phyloP scores from a whole-genome alignment of 2,329 filamentous ascomycete species.

The Penicillium polonicum region DNA sequence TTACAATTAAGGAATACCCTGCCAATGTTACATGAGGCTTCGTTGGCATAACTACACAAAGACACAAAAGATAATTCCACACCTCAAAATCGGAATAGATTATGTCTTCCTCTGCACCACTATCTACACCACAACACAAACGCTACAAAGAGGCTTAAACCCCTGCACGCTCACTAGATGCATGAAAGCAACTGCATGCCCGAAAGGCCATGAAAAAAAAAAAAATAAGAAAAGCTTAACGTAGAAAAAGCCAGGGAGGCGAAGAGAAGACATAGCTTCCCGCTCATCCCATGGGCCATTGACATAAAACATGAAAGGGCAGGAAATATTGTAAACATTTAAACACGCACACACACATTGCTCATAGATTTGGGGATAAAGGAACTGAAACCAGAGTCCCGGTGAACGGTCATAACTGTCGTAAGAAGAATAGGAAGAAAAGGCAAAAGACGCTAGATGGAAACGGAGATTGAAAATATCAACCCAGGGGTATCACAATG shows the following conservation, averaged over 20 bases:
- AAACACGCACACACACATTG: conserved; percentile 5
- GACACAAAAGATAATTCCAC: neutral
- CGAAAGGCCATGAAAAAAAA: neutral
- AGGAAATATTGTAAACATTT: conserved; percentile 6
- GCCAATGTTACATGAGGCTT: too few relatives aligned
- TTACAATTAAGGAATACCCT: too few relatives aligned
- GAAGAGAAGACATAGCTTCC: conserved; percentile 8
- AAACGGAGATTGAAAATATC: conserved; percentile 12
- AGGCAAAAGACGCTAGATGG: conserved; percentile 5
- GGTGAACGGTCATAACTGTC: conserved; percentile 4
- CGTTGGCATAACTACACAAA: neutral
- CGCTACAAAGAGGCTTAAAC: neutral
- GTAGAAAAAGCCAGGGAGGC: neutral
- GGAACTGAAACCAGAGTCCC: conserved; percentile 2
- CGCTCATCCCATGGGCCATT: neutral
- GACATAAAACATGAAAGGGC: neutral
- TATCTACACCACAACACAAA: conserved; percentile 3
- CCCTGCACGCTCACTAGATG: neutral
- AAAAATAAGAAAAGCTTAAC: neutral
- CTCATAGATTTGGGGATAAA: conserved; percentile 3
- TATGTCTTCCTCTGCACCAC: neutral
- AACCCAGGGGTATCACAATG: conserved; percentile 24
- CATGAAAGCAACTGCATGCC: neutral
- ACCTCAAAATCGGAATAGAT: neutral
- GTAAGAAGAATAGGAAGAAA: conserved; percentile 7